Evolutionary conservation across 306 rosid genomes (phyloP).

Genomic region (Dalbergia cultrata): DNA sequence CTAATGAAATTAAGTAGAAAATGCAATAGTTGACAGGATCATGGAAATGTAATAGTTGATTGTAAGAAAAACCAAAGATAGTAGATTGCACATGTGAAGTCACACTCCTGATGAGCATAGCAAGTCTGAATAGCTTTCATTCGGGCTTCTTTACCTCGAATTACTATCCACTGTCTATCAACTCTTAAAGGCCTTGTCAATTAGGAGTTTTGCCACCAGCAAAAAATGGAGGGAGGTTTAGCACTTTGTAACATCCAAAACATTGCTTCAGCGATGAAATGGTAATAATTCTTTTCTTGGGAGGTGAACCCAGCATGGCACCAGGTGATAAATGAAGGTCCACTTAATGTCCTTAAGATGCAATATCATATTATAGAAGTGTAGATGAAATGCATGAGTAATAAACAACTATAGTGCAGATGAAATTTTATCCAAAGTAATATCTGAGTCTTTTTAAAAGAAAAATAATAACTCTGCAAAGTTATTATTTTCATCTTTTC

Average conservation of each 20-base stretch:
- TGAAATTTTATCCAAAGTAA: slow-evolving; percentile 13
- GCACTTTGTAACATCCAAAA: slow-evolving; percentile 8
- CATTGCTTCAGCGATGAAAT: slow-evolving; percentile 10
- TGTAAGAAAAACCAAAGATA: too few species aligned
- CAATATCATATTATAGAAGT: slow-evolving; percentile 1
- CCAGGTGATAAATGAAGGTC: slow-evolving; percentile 10
- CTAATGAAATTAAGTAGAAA: too few species aligned
- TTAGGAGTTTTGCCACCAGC: background rate
- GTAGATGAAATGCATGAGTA: background rate
- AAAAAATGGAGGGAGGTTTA: background rate
- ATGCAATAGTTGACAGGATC: too few species aligned
- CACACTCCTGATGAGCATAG: too few species aligned
- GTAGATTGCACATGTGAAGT: slow-evolving; percentile 12
- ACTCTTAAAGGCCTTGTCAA: too few species aligned
- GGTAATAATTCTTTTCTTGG: slow-evolving; percentile 7
- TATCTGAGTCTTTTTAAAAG: too few species aligned
- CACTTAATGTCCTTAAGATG: background rate
- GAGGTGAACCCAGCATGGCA: background rate
- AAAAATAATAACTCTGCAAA: slow-evolving; percentile 6
- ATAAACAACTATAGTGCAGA: slow-evolving; percentile 5
- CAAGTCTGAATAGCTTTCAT: too few species aligned
- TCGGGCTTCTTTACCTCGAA: too few species aligned
- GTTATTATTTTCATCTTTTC: slow-evolving; percentile 41
- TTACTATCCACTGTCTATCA: too few species aligned
- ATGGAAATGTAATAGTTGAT: too few species aligned